Base-by-base conservation (phyloP, 108 stramenopile genomes). In the Skeletonema marinoi region DNA sequence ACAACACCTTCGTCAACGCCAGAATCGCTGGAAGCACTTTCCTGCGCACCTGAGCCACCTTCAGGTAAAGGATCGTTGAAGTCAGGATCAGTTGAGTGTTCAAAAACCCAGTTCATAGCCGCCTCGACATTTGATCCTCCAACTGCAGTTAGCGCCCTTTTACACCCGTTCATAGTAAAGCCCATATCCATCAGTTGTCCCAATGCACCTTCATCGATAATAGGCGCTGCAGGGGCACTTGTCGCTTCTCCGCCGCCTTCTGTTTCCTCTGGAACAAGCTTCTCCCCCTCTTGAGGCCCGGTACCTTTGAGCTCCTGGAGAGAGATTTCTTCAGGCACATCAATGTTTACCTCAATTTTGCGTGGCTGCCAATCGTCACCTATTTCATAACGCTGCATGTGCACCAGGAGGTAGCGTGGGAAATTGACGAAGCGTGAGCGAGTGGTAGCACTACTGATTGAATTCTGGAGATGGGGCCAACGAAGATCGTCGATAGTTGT, bases 41-140 rank as follows among this genome's bases (percentile, higher is more conserved):
- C 74, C 1, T 75, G 51, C 61, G 81, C 78, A 44, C 68, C 32
- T 54, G 51, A 65, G 12, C 70, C 65, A 30, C 61, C 71, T 44
- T 93, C 90, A 6, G 90, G 88, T 51, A 98, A 74, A 12, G 97
- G 97, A 77, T 97, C 97, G 77, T 98, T 97, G 73, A 99, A 98
- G 76, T 99, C 97, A 9, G 97, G 84, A 77, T 99, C 99, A 33
- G 60, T 90, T 76, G 92, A 96, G 90, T 99, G 99, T 70, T 92
- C 92, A 83, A 98, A 94, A 36, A 99, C 86, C 99, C 99, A 99
- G 60, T 92, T 90, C 97, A 98, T 98, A 17, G 99, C 98, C 31
- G 89, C 88, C 71, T 99, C 98, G 7, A 91, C 86, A 74, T 95
- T 81, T 17, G 86, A 86, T 65, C 98, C 98, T 29, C 92, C 91